Conservation (phyloP, 306 rosid species). For the Castanospermum australe region DNA sequence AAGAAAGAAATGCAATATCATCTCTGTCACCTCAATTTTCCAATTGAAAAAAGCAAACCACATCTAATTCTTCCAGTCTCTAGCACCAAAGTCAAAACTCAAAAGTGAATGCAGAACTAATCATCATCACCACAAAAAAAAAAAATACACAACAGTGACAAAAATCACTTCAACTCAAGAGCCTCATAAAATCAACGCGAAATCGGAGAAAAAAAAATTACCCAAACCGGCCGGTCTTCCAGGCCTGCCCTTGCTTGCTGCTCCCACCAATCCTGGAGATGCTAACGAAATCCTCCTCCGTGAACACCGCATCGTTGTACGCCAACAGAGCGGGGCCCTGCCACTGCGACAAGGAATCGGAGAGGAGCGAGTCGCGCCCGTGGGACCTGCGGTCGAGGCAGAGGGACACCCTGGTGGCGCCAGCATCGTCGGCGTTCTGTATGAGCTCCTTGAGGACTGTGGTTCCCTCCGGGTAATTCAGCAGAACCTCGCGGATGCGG, state of each 20-base stretch:
- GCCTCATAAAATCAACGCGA: background rate
- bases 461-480: slow-evolving; percentile 96
- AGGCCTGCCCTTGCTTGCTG: slow-evolving; percentile 76
- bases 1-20: too few relatives aligned
- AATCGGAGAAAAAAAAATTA: slow-evolving; percentile 18
- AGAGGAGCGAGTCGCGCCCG: slow-evolving; percentile 51
- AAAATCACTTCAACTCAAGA: background rate
- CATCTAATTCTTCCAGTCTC: slow-evolving; percentile 6
- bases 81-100: background rate
- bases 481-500: slow-evolving; percentile 89
- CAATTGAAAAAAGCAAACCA: slow-evolving; percentile 6
- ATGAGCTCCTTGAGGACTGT: slow-evolving; percentile 92
- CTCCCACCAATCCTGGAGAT: slow-evolving; percentile 96
- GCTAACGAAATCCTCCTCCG: slow-evolving; percentile 87
- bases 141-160: background rate
- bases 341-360: slow-evolving; percentile 73
- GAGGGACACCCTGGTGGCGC: slow-evolving; percentile 78
- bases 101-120: slow-evolving; percentile 2
- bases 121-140: background rate
- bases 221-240: slow-evolving; percentile 98
- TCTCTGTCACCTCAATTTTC: background rate
- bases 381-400: slow-evolving; percentile 86
- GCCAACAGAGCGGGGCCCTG: slow-evolving; percentile 93
- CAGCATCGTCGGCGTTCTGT: slow-evolving; percentile 99
- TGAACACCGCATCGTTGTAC: slow-evolving; percentile 78